Base-by-base conservation (phyloP, 2,329 filamentous ascomycete genomes). In the Colletotrichum destructivum region DNA sequence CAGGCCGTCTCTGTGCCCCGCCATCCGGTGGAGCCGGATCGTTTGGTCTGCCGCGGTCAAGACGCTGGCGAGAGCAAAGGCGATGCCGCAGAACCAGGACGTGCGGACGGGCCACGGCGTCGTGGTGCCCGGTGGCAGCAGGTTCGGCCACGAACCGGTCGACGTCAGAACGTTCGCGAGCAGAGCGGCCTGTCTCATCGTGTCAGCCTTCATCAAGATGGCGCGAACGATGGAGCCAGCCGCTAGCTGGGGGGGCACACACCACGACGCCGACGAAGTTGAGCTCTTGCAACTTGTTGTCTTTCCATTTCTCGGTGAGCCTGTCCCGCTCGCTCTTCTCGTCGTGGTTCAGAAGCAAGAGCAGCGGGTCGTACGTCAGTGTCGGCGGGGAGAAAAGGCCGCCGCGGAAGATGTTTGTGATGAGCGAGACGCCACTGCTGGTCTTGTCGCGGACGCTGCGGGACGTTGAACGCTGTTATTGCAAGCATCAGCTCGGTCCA, bases 21-120 rank as follows among this genome's bases (percentile, higher is more conserved):
- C 82, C 7, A 85, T 74, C 1, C 83, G 81, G 74, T 84, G 83
- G 4, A 85, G 76, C 6, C 83, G 80, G 11, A 85, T 80, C 3
- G 81, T 82, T 71, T 84, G 83, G 67, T 83, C 80, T 3, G 82
- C 80, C 6, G 84, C 81, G 1, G 83, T 81, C 12, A 88, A 79
- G 8, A 88, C 82, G n/a, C 84, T 83, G 69, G 87, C 87, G 3
- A 89, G 79, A 1, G 86, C 81, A 35, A 89, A 83, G 13, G 88
- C 79, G 47, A 84, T 83, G 15, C 82, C 83, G 61, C 79, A 80
- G 74, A 81, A 84, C 82, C 82, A 84, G 23, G 79, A 80, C 13
- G 82, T 81, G 13, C 82, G 79, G 5, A 84, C 79, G 5, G 77
- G 73, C 83, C 83, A 85, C 2, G 83, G 83, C 16, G 81, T 79